Conservation (phyloP, 192 early-diverging fungal genomes). For the Rhizoclosmatium globosum region DNA sequence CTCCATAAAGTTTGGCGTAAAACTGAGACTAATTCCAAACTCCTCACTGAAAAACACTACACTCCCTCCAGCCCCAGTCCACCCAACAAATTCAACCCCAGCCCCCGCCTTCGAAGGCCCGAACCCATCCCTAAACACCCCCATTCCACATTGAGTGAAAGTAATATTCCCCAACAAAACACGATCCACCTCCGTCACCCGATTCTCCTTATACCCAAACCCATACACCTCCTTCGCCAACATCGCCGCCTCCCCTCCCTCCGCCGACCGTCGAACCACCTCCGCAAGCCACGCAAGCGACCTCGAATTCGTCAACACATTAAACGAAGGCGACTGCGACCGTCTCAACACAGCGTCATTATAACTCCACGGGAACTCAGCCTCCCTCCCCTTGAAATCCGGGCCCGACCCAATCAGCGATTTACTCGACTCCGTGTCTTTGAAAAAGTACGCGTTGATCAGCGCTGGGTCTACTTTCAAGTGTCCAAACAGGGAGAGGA, state of each 20-base stretch:
- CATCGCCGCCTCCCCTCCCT: no score
- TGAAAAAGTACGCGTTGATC: constrained; percentile 12
- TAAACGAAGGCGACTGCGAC: constrained; percentile 57
- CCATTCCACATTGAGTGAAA: constrained; percentile 37
- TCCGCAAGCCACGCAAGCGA: constrained; percentile 63
- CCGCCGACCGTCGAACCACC: constrained; percentile 27
- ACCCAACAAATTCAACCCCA: constrained; percentile 45
- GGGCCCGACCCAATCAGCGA: constrained; percentile 41
- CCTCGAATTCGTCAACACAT: constrained; percentile 62
- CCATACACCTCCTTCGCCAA: no score
- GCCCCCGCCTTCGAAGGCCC: not conserved
- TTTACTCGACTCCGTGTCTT: constrained; percentile 26
- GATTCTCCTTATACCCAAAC: no score
- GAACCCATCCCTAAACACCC: constrained; percentile 23
- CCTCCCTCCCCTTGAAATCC: constrained; percentile 29
- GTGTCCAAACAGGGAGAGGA: constrained; percentile 40
- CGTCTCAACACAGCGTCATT: constrained; percentile 47
- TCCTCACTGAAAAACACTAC: constrained; percentile 60
- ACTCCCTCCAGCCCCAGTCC: constrained; percentile 71
- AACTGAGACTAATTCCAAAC: constrained; percentile 63
- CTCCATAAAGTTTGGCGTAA: constrained; percentile 65
- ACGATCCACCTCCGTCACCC: no score
- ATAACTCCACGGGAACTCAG: constrained; percentile 49
- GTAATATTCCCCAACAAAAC: no score
- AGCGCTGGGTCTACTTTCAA: constrained; percentile 1